A percentile compares a stretch with the other conserved stretches of the same genome.
Conservation (phyloP, 1,284 basidiomycete genomes). For the Xerocomus minutiporus region DNA sequence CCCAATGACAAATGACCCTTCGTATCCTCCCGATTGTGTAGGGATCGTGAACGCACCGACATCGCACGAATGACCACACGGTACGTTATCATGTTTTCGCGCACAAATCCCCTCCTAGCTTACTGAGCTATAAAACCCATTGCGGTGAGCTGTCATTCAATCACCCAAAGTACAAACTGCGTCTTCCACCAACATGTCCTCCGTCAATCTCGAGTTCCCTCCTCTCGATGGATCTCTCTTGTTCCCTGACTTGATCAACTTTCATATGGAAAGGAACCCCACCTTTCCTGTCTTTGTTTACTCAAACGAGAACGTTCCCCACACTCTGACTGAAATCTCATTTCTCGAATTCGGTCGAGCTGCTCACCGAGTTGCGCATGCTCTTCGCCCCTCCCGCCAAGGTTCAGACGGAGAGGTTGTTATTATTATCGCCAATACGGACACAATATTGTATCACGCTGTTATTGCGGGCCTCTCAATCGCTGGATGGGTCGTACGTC, state of each 20-base stretch:
- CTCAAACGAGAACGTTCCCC: conserved; percentile 8
- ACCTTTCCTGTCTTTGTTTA: conserved; percentile 22
- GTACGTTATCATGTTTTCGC: neutral
- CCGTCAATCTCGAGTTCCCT: conserved; percentile 10
- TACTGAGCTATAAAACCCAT: neutral
- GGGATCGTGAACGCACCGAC: neutral
- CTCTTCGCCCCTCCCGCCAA: conserved; percentile 22
- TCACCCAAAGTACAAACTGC: neutral
- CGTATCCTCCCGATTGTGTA: neutral
- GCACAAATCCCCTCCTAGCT: neutral
- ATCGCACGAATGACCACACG: neutral
- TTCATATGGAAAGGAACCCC: conserved; percentile 29
- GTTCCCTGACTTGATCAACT: conserved; percentile 27
- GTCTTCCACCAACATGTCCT: conserved; percentile 9
- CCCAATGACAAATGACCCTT: neutral
- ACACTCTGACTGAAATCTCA: conserved; percentile 1
- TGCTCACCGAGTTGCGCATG: conserved; percentile 31
- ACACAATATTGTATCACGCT: conserved; percentile 35
- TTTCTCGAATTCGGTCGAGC: conserved; percentile 33
- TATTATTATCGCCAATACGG: conserved; percentile 34
- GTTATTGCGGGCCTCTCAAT: conserved; percentile 25
- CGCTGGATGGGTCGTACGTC: conserved; percentile 31
- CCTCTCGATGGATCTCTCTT: conserved; percentile 25
- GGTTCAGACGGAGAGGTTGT: conserved; percentile 30
- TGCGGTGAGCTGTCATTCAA: neutral